Conservation (phyloP, 352 stramenopile genomes). For the Pythium phragmiticola region DNA sequence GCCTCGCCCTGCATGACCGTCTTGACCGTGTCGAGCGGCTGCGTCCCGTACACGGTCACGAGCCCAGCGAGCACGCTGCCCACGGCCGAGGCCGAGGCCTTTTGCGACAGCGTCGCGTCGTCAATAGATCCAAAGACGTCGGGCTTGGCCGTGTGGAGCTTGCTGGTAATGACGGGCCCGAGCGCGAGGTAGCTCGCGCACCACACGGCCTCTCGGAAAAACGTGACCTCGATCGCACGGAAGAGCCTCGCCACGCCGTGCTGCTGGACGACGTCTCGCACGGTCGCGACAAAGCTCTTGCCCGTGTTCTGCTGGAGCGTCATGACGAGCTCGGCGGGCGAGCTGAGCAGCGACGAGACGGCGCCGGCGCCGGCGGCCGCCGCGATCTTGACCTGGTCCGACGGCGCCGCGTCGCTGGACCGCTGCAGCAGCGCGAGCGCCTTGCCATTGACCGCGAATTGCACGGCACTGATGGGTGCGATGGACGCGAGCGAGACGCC, state of each 20-base stretch:
- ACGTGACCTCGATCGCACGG: slow-evolving; percentile 57
- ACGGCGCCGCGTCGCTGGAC: slow-evolving; percentile 21
- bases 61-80: slow-evolving; percentile 74
- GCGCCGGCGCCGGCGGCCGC: slow-evolving; percentile 63
- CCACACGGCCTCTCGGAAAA: slow-evolving; percentile 68
- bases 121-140: slow-evolving; percentile 52
- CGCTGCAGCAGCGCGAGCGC: slow-evolving; percentile 48
- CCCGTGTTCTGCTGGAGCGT: slow-evolving; percentile 85
- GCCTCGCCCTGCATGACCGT: slow-evolving; percentile 85
- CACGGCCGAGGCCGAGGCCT: slow-evolving; percentile 52
- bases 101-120: slow-evolving; percentile 56
- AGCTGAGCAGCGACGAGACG: slow-evolving; percentile 62
- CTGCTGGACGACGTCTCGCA: slow-evolving; percentile 49
- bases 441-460: slow-evolving; percentile 79
- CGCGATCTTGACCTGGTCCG: slow-evolving; percentile 56
- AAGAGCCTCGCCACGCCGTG: slow-evolving; percentile 55
- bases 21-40: slow-evolving; percentile 84
- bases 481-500: slow-evolving; percentile 78
- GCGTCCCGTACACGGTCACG: slow-evolving; percentile 70
- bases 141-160: slow-evolving; percentile 56
- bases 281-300: slow-evolving; percentile 58
- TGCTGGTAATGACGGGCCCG: slow-evolving; percentile 61
- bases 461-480: slow-evolving; percentile 72
- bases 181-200: slow-evolving; percentile 79
- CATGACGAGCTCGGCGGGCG: slow-evolving; percentile 80